Base-by-base conservation (phyloP, 768 basidiomycete genomes). In the Pleurotus giganteus region DNA sequence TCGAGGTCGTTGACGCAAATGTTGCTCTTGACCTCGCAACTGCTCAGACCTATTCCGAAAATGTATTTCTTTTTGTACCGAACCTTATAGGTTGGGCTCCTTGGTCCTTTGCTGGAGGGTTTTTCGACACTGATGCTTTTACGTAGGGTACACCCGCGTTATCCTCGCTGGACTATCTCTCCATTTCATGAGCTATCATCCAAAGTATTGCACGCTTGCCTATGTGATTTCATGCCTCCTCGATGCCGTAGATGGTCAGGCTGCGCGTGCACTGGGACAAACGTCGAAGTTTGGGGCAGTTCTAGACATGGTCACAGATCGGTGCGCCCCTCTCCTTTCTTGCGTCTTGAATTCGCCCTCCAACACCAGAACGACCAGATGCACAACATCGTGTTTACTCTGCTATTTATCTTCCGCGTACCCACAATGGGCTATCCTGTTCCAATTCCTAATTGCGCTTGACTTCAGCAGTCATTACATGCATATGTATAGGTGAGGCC, bases 401-500 rank as follows among this genome's bases (percentile, higher is more conserved):
- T 96, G 93, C 69, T 98, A 94, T 75, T 83, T 99, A 29, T 85
- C 94, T 15, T 88, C 88, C 8, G 92, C 84, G 49, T 98, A 98
- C 73, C 94, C 94, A 3, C 63, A 71, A n/a, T 91, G 77, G 58
- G 90, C 95, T 2, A 74, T 96, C 29, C 63, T 86, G 47, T 98
- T 99, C 77, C 94, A 97, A 71, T 88, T 91, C 74, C 83, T 99
- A 58, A 99, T 99, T 71, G 85, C 95, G 0, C 83, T 99, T 55
- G 97, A 99, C 69, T 99, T 99, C 69, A 88, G 90, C 63, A 96
- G 93, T 61, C 97, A 98, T 71, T 98, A 98, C 73, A 98, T 98
- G 85, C 97, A 98, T 70, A 99, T 98, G 97, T 97, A 98, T 71
- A 97, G 96, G 96, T 95, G 61, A 56, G n/a, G 17, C 32, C 4